A percentile compares a stretch with the other conserved stretches of the same genome.
phyloP scores from a whole-genome alignment of 1,284 basidiomycete species.

The Cryptococcus floricola region DNA sequence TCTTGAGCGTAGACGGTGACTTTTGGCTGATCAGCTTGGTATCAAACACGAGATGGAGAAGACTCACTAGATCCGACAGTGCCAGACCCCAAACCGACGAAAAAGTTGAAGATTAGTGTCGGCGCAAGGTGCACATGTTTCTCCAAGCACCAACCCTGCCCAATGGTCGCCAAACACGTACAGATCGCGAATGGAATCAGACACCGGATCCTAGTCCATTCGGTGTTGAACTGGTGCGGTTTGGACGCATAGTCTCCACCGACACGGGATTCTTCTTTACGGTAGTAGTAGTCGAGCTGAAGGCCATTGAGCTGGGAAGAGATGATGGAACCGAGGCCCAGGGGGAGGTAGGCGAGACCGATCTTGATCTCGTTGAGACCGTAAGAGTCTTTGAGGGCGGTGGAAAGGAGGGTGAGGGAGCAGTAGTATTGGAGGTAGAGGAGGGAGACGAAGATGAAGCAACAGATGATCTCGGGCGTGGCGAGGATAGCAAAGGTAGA shows the following conservation, averaged over 20 bases:
- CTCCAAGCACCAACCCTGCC: conserved; percentile 40
- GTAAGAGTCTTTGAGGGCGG: conserved; percentile 41
- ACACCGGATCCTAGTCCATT: conserved; percentile 32
- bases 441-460: conserved; percentile 36
- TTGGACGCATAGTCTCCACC: conserved; percentile 39
- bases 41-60: neutral
- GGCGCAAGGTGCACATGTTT: conserved; percentile 32
- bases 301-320: conserved; percentile 37
- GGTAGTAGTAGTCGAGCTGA: conserved; percentile 42
- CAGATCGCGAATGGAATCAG: conserved; percentile 26
- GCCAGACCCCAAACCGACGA: conserved; percentile 38
- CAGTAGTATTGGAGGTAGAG: conserved; percentile 47
- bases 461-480: conserved; percentile 40
- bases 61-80: conserved; percentile 26
- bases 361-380: conserved; percentile 43
- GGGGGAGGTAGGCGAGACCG: conserved; percentile 47
- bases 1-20: conserved; percentile 46
- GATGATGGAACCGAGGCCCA: conserved; percentile 37
- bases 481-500: conserved; percentile 42
- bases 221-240: conserved; percentile 39
- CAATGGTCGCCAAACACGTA: conserved; percentile 11
- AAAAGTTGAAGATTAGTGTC: conserved; percentile 37
- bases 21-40: neutral
- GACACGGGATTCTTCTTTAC: conserved; percentile 32
- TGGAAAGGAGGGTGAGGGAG: conserved; percentile 43